phyloP scores from a whole-genome alignment of 371 early-diverging fungal species.

The Mucor plumbeus region DNA sequence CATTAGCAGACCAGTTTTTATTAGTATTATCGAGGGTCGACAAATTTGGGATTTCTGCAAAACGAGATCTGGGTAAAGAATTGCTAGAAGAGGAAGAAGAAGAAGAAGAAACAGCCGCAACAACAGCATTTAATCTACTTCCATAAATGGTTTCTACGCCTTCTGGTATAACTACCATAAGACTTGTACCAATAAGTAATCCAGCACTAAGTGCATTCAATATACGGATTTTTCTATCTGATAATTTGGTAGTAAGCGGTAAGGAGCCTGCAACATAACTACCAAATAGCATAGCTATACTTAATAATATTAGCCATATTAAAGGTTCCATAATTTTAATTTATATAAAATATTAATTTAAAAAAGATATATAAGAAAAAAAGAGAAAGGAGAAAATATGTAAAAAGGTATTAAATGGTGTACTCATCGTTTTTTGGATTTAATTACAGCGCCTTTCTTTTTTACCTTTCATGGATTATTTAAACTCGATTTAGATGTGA shows the following conservation, averaged over 20 bases:
- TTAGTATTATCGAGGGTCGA: conserved; percentile 17
- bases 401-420: not conserved
- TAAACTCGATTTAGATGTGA: too few species aligned
- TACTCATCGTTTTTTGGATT: too few species aligned
- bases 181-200: conserved; percentile 87
- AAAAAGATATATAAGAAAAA: not conserved
- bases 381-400: conserved; percentile 1
- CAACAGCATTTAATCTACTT: not conserved
- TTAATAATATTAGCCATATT: conserved; percentile 75
- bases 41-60: not conserved
- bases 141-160: conserved; percentile 87
- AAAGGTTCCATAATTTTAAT: conserved; percentile 57
- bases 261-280: conserved; percentile 88
- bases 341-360: not conserved
- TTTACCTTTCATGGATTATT: too few species aligned
- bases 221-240: conserved; percentile 69
- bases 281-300: conserved; percentile 82
- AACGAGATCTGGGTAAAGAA: not conserved
- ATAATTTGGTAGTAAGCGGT: conserved; percentile 83
- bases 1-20: not conserved
- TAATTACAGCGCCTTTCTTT: too few species aligned
- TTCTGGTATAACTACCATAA: conserved; percentile 92
- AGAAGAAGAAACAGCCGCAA: too few species aligned
- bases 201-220: conserved; percentile 93
- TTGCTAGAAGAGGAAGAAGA: not conserved